phyloP scores from a whole-genome alignment of 1,284 basidiomycete genomes.

The Golubevia pallescens region DNA sequence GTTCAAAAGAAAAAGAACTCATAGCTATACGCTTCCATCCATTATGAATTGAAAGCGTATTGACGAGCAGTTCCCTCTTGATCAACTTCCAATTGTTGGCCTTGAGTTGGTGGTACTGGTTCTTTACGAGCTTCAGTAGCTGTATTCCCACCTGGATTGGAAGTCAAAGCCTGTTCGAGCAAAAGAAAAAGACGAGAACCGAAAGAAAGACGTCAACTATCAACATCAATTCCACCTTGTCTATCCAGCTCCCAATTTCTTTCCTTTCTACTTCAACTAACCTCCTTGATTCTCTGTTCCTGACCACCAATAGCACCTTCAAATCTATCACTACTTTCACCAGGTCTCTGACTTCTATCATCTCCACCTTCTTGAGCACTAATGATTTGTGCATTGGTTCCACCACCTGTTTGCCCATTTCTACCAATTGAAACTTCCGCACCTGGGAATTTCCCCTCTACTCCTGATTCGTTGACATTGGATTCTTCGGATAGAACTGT shows the following conservation, averaged over 20 bases:
- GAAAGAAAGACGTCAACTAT: no score
- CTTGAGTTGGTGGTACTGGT: slow-evolving; percentile 29
- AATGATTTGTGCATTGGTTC: slow-evolving; percentile 42
- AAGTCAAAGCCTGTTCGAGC: neutral
- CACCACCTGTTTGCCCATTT: slow-evolving; percentile 41
- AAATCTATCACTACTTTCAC: slow-evolving; percentile 40
- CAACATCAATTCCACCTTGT: no score
- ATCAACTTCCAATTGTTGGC: slow-evolving; percentile 5
- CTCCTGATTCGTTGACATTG: slow-evolving; percentile 41
- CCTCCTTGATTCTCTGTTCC: slow-evolving; percentile 41
- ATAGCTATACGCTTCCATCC: no score
- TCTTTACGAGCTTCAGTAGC: slow-evolving; percentile 17
- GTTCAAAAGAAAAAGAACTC: no score
- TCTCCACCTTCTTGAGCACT: slow-evolving; percentile 44
- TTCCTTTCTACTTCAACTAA: neutral
- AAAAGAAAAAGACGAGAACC: no score
- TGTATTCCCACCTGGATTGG: neutral
- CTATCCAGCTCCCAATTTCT: no score
- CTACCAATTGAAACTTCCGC: slow-evolving; percentile 32
- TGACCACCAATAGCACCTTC: slow-evolving; percentile 34
- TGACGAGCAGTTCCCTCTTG: slow-evolving; percentile 14
- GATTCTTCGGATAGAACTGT: slow-evolving; percentile 37
- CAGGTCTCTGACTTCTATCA: slow-evolving; percentile 25
- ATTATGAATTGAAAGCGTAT: neutral
- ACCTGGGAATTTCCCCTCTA: slow-evolving; percentile 29